Evolutionary conservation across 345 rosid species (phyloP).

Genomic region (Dimocarpus longan): DNA sequence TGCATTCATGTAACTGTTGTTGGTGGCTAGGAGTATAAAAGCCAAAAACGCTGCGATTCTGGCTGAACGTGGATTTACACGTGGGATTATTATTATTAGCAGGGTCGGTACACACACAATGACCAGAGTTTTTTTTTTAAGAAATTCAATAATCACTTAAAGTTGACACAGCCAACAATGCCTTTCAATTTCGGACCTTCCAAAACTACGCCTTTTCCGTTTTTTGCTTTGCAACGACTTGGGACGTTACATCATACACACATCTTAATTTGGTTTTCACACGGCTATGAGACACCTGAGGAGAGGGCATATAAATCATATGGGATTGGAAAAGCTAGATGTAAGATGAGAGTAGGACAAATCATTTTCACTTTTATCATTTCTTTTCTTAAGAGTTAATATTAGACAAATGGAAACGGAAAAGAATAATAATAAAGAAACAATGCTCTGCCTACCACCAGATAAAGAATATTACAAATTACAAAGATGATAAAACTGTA

Average conservation of each 20-base stretch:
- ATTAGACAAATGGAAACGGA: background rate
- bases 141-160: too few relatives aligned
- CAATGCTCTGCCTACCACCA: conserved; percentile 25
- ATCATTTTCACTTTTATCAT: background rate
- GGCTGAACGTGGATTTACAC: conserved; percentile 10
- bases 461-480: conserved; percentile 49
- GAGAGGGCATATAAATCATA: background rate
- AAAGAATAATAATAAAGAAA: background rate
- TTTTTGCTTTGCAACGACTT: too few relatives aligned
- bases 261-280: too few relatives aligned
- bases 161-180: too few relatives aligned
- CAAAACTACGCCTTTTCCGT: too few relatives aligned
- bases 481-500: conserved; percentile 48
- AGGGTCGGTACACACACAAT: too few relatives aligned
- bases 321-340: too few relatives aligned
- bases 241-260: too few relatives aligned
- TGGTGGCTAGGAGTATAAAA: background rate
- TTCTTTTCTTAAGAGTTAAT: background rate
- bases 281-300: too few relatives aligned
- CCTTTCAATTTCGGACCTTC: too few relatives aligned
- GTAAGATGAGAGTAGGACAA: background rate
- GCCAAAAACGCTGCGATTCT: background rate
- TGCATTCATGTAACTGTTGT: background rate
- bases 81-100: background rate
- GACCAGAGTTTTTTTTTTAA: background rate